Evolutionary conservation across 108 stramenopile genomes (phyloP).

Genomic region (Hondaea fermentalgiana): DNA sequence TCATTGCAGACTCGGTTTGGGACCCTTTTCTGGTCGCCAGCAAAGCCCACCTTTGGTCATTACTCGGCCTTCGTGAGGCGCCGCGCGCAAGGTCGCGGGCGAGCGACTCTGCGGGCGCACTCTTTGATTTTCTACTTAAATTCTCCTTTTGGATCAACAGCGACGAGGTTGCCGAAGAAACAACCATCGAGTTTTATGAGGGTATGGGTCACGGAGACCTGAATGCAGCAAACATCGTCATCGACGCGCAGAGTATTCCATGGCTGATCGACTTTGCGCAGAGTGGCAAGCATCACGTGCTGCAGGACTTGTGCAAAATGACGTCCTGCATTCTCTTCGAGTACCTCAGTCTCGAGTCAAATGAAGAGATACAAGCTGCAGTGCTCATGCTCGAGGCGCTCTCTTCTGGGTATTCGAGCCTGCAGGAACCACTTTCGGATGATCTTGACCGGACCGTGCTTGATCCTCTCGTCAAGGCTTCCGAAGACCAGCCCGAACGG

Average conservation of each 20-base stretch:
- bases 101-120: background rate
- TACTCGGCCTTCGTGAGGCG: background rate
- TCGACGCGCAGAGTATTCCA: background rate
- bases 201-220: slow-evolving; percentile 8
- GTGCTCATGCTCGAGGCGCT: background rate
- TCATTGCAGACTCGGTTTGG: background rate
- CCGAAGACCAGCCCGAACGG: background rate
- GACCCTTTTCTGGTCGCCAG: background rate
- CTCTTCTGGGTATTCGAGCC: background rate
- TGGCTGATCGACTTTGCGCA: slow-evolving; percentile 10
- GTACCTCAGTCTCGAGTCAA: background rate
- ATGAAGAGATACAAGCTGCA: background rate
- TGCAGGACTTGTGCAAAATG: background rate
- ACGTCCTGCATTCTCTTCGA: background rate
- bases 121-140: background rate
- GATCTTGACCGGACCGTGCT: background rate
- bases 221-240: background rate
- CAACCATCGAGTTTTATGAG: background rate
- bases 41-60: background rate
- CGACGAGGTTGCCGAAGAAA: background rate
- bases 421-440: background rate
- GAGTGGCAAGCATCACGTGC: background rate
- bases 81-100: background rate
- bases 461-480: background rate
- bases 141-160: background rate